Evolutionary conservation across 2,329 filamentous ascomycete genomes (phyloP).

Genomic region (Orbilia ellipsospora): DNA sequence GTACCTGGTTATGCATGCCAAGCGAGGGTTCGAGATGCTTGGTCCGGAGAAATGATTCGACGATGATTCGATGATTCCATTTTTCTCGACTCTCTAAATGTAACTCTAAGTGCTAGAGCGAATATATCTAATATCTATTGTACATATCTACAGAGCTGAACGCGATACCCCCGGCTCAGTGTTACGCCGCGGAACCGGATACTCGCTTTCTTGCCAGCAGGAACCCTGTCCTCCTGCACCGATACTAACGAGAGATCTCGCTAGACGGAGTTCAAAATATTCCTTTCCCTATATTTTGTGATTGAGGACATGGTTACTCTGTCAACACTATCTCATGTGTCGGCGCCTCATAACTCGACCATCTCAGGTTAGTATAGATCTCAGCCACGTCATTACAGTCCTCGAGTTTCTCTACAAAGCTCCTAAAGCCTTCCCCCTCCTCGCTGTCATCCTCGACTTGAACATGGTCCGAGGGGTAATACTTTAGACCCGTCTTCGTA

Average conservation of each 20-base stretch:
- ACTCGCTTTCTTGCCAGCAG: no score
- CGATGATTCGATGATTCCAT: no score
- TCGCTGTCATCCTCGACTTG: constrained; percentile 45
- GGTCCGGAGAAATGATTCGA: background rate
- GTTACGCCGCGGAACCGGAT: no score
- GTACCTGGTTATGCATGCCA: constrained; percentile 30
- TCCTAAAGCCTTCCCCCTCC: constrained; percentile 31
- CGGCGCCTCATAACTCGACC: constrained; percentile 48
- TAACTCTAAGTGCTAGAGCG: no score
- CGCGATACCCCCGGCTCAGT: no score
- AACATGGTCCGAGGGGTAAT: constrained; percentile 41
- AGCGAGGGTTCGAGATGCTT: constrained; percentile 2
- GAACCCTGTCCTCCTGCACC: no score
- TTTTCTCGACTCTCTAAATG: no score
- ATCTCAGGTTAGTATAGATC: constrained; percentile 44
- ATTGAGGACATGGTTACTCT: constrained; percentile 2
- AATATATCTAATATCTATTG: no score
- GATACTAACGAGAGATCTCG: no score
- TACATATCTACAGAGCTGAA: no score
- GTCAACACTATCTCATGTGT: constrained; percentile 38
- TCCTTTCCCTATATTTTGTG: background rate
- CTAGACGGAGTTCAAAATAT: no score
- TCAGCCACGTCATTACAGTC: constrained; percentile 48
- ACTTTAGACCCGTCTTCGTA: constrained; percentile 48
- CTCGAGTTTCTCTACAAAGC: constrained; percentile 44